Percentiles rank a stretch among this genome's conserved stretches.
These are phyloP conservation scores for Haberlea rhodopensis DNA, from an alignment of 257 asterid species.

Conservation along the genomic window DNA sequence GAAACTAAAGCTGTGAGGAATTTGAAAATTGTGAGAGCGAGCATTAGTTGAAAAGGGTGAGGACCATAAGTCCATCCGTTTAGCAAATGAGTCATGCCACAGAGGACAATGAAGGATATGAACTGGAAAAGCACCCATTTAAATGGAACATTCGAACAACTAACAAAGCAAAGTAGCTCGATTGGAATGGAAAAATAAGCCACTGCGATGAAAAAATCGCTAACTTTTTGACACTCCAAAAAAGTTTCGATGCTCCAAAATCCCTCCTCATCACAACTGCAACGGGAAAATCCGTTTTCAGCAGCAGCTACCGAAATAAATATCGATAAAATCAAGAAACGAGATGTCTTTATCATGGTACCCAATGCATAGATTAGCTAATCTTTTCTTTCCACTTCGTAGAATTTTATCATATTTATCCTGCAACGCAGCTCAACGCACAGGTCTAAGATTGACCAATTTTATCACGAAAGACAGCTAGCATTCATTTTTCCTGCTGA, in stretches of 20 bases:
- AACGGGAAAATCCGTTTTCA: constrained; percentile 44
- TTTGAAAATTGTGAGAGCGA: constrained; percentile 77
- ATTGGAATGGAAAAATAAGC: constrained; percentile 95
- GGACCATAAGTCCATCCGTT: constrained; percentile 93
- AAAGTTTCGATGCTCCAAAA: constrained; percentile 69
- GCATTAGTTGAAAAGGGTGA: constrained; percentile 75
- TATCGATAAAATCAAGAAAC: constrained; percentile 43
- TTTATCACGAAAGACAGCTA: constrained; percentile 9
- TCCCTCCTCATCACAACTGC: constrained; percentile 81
- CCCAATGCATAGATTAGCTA: constrained; percentile 35
- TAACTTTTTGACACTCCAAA: constrained; percentile 62
- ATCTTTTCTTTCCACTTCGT: constrained; percentile 22
- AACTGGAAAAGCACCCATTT: constrained; percentile 92
- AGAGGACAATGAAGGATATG: constrained; percentile 79
- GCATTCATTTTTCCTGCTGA: neutral
- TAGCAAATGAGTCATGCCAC: constrained; percentile 96
- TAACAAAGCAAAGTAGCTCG: constrained; percentile 85
- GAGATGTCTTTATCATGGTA: constrained; percentile 58
- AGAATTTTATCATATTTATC: constrained; percentile 5
- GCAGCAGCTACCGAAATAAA: constrained; percentile 41
- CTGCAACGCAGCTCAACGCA: constrained; percentile 22
- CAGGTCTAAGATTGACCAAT: constrained; percentile 16
- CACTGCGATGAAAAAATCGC: constrained; percentile 86
- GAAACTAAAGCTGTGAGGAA: constrained; percentile 85
- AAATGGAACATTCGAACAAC: constrained; percentile 75